Evolutionary conservation across 2,329 filamentous ascomycete genomes (phyloP), one percentile per base, ranked within the genome.

Genomic region (Talaromyces islandicus): DNA sequence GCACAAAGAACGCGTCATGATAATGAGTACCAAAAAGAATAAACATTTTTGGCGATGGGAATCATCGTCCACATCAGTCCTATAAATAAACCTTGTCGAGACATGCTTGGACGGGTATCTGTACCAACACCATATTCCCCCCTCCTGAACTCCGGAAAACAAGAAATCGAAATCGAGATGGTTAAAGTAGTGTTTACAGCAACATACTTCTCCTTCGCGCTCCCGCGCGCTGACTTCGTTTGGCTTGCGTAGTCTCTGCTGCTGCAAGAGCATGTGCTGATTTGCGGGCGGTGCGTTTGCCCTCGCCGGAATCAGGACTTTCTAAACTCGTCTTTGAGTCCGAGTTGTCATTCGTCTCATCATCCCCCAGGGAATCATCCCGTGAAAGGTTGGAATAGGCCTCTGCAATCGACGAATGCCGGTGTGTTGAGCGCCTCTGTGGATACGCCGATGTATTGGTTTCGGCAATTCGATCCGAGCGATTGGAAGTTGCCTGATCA

Each of bases 131-230:
- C 43, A 46, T 46, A 24, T 24, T 21, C 30, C 48, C 29, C 27
- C 24, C 25, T 32, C 46, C 32, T 52, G 35, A 48, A 55, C 51
- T 55, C 35, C 57, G 7, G 10, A n/a, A 48, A 27, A 48, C 55
- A 43, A 29, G 17, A 55, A 17, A 58, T 21, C 7, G 3, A 38
- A 38, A 38, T 38, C 17, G 25, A 7, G 41, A 38, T 46, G 43
- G 19, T 9, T 19, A 2, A 46, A 10, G 3, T 46, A 19, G 21
- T 46, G 41, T 46, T 62, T 59, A 77, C 53, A 76, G 62, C 71
- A 77, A 74, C 73, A 75, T 77, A 60, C 74, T 77, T 62, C 67
- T 72, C 63, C 75, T 69, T 57, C 75, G 68, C 30, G 71, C 66
- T 21, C 67, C 67, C 53, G 67, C 66, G n/a, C 73, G 69, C 50